A percentile compares a stretch with the other conserved stretches of the same genome.
These are phyloP conservation scores for Adansonia grandidieri DNA, from an alignment of 441 rosid species.

Conservation along the genomic window DNA sequence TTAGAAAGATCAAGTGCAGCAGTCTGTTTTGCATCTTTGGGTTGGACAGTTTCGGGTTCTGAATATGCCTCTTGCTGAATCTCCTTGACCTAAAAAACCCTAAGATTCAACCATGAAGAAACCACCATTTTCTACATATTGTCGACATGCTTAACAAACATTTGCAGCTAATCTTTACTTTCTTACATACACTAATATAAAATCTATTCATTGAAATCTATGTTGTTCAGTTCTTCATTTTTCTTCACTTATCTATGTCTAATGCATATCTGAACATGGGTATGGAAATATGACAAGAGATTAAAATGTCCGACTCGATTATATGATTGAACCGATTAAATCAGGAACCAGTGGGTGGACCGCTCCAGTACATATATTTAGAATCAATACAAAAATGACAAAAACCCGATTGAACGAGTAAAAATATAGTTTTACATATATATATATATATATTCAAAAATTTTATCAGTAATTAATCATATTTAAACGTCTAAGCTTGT, in stretches of 20 bases:
- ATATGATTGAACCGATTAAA: no score
- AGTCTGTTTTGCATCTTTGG: conserved; percentile 65
- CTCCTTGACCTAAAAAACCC: conserved; percentile 67
- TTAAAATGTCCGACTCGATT: no score
- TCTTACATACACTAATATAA: background rate
- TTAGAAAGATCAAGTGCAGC: conserved; percentile 83
- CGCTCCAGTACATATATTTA: no score
- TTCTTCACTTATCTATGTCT: background rate
- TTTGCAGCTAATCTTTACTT: background rate
- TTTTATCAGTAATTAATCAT: no score
- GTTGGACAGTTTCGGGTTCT: conserved; percentile 51
- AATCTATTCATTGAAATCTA: background rate
- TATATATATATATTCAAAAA: no score
- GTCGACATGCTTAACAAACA: background rate
- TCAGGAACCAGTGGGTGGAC: no score
- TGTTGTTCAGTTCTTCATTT: background rate
- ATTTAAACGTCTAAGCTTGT: no score
- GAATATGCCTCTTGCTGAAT: conserved; percentile 65
- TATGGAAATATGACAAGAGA: background rate
- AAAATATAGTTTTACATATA: no score
- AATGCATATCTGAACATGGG: background rate
- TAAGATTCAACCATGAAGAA: conserved; percentile 14
- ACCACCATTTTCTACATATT: background rate
- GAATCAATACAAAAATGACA: no score
- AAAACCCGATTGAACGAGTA: no score